Percentiles rank a stretch among this genome's conserved stretches.
These are phyloP conservation scores for Geosmithia flava DNA, from an alignment of 2,329 filamentous ascomycete species.

Conservation along the genomic window DNA sequence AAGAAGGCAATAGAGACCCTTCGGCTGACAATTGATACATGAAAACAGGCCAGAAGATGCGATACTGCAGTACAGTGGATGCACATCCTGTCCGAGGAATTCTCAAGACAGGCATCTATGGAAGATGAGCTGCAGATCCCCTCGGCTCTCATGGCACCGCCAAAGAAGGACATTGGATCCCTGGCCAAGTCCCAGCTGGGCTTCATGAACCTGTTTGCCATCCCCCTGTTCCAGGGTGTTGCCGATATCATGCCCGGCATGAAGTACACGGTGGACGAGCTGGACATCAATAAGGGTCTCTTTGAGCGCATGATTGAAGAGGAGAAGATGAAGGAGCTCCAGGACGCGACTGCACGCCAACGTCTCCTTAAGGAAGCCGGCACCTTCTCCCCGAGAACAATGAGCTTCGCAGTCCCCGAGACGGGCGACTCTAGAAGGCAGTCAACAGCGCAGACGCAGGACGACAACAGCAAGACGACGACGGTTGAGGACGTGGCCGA, in stretches of 20 bases:
- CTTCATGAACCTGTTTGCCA: conserved; percentile 94
- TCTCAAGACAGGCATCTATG: conserved; percentile 85
- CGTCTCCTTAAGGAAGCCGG: conserved; percentile 22
- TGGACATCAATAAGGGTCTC: conserved; percentile 60
- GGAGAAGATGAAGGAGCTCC: conserved; percentile 36
- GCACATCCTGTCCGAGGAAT: conserved; percentile 87
- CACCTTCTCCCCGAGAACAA: conserved; percentile 30
- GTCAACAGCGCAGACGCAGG: conserved; percentile 5
- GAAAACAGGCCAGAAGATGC: conserved; percentile 64
- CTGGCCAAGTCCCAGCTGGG: conserved; percentile 80
- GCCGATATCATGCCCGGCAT: conserved; percentile 77
- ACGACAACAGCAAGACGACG: conserved; percentile 6
- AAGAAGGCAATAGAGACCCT: background rate
- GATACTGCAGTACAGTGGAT: conserved; percentile 81
- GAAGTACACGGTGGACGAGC: conserved; percentile 72
- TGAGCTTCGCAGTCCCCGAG: conserved; percentile 22
- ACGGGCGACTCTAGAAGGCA: conserved; percentile 12
- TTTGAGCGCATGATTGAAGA: conserved; percentile 60
- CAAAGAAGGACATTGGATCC: conserved; percentile 72
- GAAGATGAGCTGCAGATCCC: conserved; percentile 78
- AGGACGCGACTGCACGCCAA: conserved; percentile 18
- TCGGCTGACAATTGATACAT: background rate
- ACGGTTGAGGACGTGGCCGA: conserved; percentile 9
- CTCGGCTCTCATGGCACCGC: conserved; percentile 75
- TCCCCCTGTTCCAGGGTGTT: conserved; percentile 81